Evolutionary conservation across 148 eudicot genomes (phyloP).

Genomic region (Heliosperma pusillum): DNA sequence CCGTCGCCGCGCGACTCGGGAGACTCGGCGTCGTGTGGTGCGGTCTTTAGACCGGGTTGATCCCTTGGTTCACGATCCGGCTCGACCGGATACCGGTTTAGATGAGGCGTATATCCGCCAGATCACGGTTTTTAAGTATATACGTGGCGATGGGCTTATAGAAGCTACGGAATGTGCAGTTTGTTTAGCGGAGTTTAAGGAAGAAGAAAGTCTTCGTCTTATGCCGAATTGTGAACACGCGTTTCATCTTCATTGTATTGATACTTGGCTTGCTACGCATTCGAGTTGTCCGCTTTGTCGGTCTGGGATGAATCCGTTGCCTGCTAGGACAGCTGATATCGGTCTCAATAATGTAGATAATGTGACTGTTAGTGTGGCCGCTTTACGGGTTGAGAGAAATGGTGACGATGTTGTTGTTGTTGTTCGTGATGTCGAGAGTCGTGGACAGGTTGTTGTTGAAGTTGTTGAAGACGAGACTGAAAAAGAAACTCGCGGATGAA

Average conservation of each 20-base stretch:
- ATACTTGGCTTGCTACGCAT: constrained; percentile 63
- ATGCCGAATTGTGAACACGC: constrained; percentile 81
- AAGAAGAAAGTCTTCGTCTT: constrained; percentile 49
- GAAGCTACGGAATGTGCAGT: constrained; percentile 70
- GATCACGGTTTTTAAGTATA: constrained; percentile 53
- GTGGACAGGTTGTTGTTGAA: constrained; percentile 10
- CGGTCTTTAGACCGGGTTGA: constrained; percentile 21
- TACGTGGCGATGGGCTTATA: constrained; percentile 41
- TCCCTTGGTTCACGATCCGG: constrained; percentile 27
- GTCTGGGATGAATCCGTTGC: constrained; percentile 28
- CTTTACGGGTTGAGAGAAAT: constrained; percentile 19
- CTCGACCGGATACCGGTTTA: constrained; percentile 27
- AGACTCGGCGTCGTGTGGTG: constrained; percentile 8
- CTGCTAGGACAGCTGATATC: neutral
- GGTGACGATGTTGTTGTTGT: constrained; percentile 23
- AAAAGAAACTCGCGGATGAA: neutral
- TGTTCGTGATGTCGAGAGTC: constrained; percentile 10
- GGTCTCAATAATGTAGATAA: neutral
- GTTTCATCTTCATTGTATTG: constrained; percentile 69
- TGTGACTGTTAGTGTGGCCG: constrained; percentile 21
- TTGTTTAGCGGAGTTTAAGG: constrained; percentile 59
- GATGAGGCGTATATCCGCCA: constrained; percentile 52
- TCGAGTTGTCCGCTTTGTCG: constrained; percentile 75
- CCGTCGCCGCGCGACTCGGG: constrained; percentile 4
- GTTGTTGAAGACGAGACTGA: constrained; percentile 10